Evolutionary conservation across 2,329 filamentous ascomycete species (phyloP).

Genomic region (Microsporum ferrugineum): DNA sequence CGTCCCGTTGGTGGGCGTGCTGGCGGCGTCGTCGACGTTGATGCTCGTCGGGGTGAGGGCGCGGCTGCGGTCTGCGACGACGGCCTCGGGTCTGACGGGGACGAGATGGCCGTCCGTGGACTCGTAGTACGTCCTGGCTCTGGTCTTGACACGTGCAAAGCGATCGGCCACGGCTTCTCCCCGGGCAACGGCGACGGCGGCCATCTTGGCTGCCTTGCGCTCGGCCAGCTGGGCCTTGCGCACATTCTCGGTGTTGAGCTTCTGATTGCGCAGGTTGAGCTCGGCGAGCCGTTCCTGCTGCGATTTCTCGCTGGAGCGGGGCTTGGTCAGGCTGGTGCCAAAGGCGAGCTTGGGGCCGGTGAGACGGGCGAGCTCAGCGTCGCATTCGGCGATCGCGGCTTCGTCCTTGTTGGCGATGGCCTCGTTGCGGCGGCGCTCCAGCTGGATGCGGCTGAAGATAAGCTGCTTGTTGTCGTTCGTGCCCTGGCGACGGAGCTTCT

Average conservation of each 20-base stretch:
- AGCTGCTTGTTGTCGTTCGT: slow-evolving; percentile 55
- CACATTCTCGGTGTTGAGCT: slow-evolving; percentile 77
- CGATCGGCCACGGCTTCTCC: slow-evolving; percentile 48
- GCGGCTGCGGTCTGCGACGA: slow-evolving; percentile 34
- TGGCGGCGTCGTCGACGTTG: slow-evolving; percentile 34
- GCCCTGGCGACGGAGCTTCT: slow-evolving; percentile 62
- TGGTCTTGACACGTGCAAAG: slow-evolving; percentile 52
- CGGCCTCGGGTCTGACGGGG: slow-evolving; percentile 38
- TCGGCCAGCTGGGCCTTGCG: slow-evolving; percentile 82
- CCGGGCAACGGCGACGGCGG: slow-evolving; percentile 50
- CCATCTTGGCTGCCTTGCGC: slow-evolving; percentile 50
- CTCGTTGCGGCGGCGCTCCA: slow-evolving; percentile 54
- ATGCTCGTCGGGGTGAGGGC: slow-evolving; percentile 35
- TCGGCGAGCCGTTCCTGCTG: slow-evolving; percentile 75
- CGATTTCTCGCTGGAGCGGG: slow-evolving; percentile 42
- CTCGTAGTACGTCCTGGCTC: slow-evolving; percentile 57
- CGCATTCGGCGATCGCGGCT: slow-evolving; percentile 40
- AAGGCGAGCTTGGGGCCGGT: slow-evolving; percentile 58
- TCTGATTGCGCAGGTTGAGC: slow-evolving; percentile 74
- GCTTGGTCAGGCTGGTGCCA: slow-evolving; percentile 52
- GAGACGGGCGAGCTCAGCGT: slow-evolving; percentile 39
- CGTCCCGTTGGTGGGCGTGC: slow-evolving; percentile 43
- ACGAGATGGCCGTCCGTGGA: slow-evolving; percentile 39
- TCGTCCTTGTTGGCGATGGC: slow-evolving; percentile 55
- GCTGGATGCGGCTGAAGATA: slow-evolving; percentile 54